Base-by-base conservation (phyloP, 495 filamentous ascomycete genomes). In the Achaetomiella virescens region DNA sequence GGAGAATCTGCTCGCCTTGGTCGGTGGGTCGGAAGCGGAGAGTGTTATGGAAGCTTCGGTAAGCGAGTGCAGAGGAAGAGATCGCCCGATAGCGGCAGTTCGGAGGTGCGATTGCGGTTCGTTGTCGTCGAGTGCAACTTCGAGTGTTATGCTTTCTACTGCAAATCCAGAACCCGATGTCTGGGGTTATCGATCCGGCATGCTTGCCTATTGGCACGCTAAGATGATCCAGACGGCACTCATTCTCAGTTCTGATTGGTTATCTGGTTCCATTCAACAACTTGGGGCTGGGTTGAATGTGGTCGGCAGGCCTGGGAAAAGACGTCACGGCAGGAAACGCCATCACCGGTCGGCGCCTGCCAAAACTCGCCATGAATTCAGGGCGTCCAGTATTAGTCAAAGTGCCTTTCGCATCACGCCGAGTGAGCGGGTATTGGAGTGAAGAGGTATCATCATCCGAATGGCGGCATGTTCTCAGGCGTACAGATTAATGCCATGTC, bases 1-100 rank as follows among this genome's bases (percentile, higher is more conserved):
- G 48, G 50, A 41, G 45, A 63, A 50, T 37, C 25, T 60, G 54
- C 41, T 51, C n/a, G 61, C 44, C 61, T 61, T 64, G 24, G 27
- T 55, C 40, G 14, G 42, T 4, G 38, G 36, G 33, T 15, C 17
- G 22, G 37, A 11, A 38, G 48, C 4, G 5, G n/a, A 27, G 9
- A 21, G 24, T 11, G 22, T 12, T 2, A 10, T 3, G 0, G 36
- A 25, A 10, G 5, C n/a, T 18, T 49, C 35, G 33, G 47, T 14
- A 14, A 14, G 3, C 3, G 4, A 10, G 10, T 15, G 10, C 29
- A 4, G 33, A 2, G 21, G 21, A 6, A 14, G 22, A 17, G 18
- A 17, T 24, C 0, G 25, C 3, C 29, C 36, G 12, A 14, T 20
- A n/a, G 21, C 3, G 38, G 15, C 17, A 6, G 22, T 21, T 31